Evolutionary conservation across 192 early-diverging fungal genomes (phyloP), one percentile per base, ranked within the genome.

Genomic region (Gamsiella multidivaricata): DNA sequence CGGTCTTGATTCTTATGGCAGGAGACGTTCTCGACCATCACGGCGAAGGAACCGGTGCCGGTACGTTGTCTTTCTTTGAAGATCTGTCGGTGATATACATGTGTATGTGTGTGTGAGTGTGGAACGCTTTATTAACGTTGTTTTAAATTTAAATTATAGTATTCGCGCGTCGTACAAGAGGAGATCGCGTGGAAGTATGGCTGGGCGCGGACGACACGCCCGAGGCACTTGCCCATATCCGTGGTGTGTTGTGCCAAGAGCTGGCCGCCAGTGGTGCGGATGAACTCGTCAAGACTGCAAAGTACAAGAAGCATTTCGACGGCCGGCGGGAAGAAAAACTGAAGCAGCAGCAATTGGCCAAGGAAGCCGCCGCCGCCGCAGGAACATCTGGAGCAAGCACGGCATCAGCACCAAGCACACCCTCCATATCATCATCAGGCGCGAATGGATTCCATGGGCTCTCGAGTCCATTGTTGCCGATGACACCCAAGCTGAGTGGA

Each of bases 131-230:
- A n/a, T n/a, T n/a, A n/a, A n/a, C n/a, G n/a, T n/a, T 49, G 12
- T 61, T 31, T 34, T 15, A 20, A 36, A 11, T 11, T 20, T 2
- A 22, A 41, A 2, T n/a, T n/a, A n/a, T 64, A 78, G 74, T 78
- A 3, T 69, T 78, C 50, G 65, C 74, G 6, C 50, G 80, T 45
- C 61, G 85, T 51, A 52, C 65, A 14, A 61, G 85, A 18, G 82
- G 81, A 25, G 85, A 87, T 65, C 75, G 85, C 4, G 78, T 87
- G 5, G 85, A 87, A 36, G 62, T 87, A 3, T 87, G 85, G 85
- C 53, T 85, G 9, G 79, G 82, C 36, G 56, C 67, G 3, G 61
- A 70, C 41, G 80, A 69, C 42, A 57, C 81, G 3, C 69, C 51
- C 5, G 69, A 68, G 20, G 67, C 74, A 9, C 49, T 85, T 25